Base-by-base conservation (phyloP, 2,329 filamentous ascomycete genomes). In the Lasiodiplodia citricola region DNA sequence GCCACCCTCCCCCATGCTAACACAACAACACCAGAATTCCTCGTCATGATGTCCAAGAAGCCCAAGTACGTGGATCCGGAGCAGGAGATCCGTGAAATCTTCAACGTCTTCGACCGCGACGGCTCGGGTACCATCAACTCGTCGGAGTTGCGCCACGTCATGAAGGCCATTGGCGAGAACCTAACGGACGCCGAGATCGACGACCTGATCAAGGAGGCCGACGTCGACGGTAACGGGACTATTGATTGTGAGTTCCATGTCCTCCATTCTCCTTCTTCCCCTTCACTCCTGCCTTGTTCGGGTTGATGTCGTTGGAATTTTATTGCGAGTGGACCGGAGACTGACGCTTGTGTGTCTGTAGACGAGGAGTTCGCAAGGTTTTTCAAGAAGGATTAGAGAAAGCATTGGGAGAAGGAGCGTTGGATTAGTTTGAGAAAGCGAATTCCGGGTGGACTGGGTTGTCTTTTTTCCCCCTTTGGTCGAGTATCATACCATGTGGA, bases 31-130 rank as follows among this genome's bases (percentile, higher is more conserved):
- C 47, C 73, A 87, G 88, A 90, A 76, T 90, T 90, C 80, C 84
- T 89, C 70, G 86, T 85, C 72, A 88, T 90, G 85, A 90, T 90
- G 88, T 86, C 87, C 58, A 84, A 84, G 75, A 87, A 87, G 75
- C 87, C 87, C 80, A 87, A 86, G 79, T 84, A 87, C 74, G 85
- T 85, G 68, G 87, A 90, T 78, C 85, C 86, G 65, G 88, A 90
- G 77, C 84, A 88, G 77, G 88, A 90, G 80, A 88, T 90, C 76
- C 83, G 86, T 73, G 86, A 87, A 76, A 88, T 88, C 66, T 90
- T 90, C 83, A 85, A 86, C 78, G 87, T 89, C 75, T 90, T 90
- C 77, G 88, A 90, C 78, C 85, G 86, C 75, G 88, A 90, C 75
- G 86, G 86, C 78, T 88, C 87, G 76, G 88, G 88, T 72, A 88